Conservation (phyloP, 345 rosid genomes). For the Euphorbia pulcherrima region DNA sequence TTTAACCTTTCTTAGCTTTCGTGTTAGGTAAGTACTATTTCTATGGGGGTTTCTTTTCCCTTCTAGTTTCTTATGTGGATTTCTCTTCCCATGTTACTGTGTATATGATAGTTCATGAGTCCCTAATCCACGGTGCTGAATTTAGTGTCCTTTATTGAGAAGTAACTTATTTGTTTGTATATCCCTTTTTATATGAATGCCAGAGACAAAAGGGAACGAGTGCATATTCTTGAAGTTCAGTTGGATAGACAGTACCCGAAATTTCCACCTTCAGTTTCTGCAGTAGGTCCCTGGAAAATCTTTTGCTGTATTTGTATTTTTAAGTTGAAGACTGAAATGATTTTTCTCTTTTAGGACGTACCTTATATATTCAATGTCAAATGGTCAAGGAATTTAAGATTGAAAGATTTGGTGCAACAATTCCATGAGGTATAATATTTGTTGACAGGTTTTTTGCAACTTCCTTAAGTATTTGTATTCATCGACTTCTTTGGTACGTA, state of each 20-base stretch:
- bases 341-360: slow-evolving; percentile 46
- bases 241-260: slow-evolving; percentile 51
- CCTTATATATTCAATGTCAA: slow-evolving; percentile 52
- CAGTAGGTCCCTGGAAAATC: slow-evolving; percentile 42
- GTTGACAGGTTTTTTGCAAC: neutral
- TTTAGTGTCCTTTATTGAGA: neutral
- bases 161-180: slow-evolving; percentile 1
- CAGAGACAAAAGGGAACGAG: slow-evolving; percentile 61
- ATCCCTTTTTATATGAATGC: slow-evolving; percentile 13
- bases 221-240: slow-evolving; percentile 55
- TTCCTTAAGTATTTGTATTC: neutral
- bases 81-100: neutral
- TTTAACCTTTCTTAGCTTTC: slow-evolving; percentile 55
- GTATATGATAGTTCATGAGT: neutral
- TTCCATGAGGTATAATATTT: slow-evolving; percentile 45
- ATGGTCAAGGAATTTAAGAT: slow-evolving; percentile 56
- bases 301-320: slow-evolving; percentile 3
- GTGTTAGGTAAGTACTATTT: slow-evolving; percentile 42
- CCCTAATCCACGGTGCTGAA: neutral
- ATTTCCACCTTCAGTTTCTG: slow-evolving; percentile 62
- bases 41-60: neutral
- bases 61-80: neutral
- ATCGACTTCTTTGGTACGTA: neutral
- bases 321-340: slow-evolving; percentile 7
- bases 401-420: slow-evolving; percentile 59